Percentiles rank a stretch among this genome's conserved stretches.
Evolutionary conservation across 805 yeast species (phyloP).

Genomic region (Kuraishia molischiana): DNA sequence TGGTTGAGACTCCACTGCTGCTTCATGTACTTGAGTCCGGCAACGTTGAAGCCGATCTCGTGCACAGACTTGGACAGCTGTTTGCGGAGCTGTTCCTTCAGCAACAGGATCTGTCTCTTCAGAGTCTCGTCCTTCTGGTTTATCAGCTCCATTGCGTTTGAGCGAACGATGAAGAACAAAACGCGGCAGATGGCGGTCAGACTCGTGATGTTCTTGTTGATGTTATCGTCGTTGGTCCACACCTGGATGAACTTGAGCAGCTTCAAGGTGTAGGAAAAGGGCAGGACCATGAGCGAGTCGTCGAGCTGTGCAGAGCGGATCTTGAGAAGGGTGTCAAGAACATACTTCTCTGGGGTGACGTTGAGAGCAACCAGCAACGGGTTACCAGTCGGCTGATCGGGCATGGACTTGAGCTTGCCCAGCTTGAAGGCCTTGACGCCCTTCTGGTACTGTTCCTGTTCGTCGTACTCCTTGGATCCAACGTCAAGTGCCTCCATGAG

Average conservation of each 20-base stretch:
- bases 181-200: slow-evolving; percentile 64
- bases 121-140: slow-evolving; percentile 54
- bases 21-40: slow-evolving; percentile 67
- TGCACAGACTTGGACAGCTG: slow-evolving; percentile 41
- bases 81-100: slow-evolving; percentile 51
- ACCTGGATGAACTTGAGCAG: slow-evolving; percentile 64
- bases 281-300: slow-evolving; percentile 85
- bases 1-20: slow-evolving; percentile 76
- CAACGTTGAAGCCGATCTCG: slow-evolving; percentile 75
- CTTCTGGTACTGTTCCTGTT: slow-evolving; percentile 36
- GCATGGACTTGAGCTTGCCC: slow-evolving; percentile 36
- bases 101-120: slow-evolving; percentile 53
- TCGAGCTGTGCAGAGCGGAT: slow-evolving; percentile 82
- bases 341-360: slow-evolving; percentile 67
- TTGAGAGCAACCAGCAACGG: slow-evolving; percentile 68
- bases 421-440: slow-evolving; percentile 26
- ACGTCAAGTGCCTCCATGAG: slow-evolving; percentile 86
- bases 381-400: slow-evolving; percentile 53
- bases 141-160: slow-evolving; percentile 73
- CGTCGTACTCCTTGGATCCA: slow-evolving; percentile 62
- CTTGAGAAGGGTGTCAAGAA: slow-evolving; percentile 57
- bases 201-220: slow-evolving; percentile 33
- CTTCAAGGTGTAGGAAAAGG: slow-evolving; percentile 73
- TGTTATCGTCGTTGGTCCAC: slow-evolving; percentile 48
- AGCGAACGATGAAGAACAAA: slow-evolving; percentile 61